Conservation (phyloP, 148 eudicot species). For the Camellia lanceoleosa region DNA sequence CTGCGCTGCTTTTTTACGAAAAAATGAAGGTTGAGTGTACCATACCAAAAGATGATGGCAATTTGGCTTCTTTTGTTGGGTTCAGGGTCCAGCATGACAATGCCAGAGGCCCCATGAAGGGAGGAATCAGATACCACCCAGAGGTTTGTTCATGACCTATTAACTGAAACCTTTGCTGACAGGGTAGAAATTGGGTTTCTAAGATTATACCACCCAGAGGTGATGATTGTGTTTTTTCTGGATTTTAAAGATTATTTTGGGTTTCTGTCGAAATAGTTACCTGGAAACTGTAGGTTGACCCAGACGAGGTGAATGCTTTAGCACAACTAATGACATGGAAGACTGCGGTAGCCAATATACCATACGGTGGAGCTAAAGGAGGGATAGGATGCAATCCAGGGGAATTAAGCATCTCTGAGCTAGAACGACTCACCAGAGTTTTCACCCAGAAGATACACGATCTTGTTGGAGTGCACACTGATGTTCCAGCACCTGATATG, state of each 20-base stretch:
- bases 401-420: conserved; percentile 76
- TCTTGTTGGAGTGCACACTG: conserved; percentile 89
- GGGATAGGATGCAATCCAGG: conserved; percentile 94
- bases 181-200: background rate
- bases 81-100: conserved; percentile 97
- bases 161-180: background rate
- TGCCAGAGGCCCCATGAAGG: conserved; percentile 99
- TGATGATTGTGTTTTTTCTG: background rate
- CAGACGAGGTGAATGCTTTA: conserved; percentile 97
- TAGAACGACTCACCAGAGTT: conserved; percentile 86
- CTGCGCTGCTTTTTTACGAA: background rate
- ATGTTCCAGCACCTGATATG: conserved; percentile 99
- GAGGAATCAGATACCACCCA: conserved; percentile 98
- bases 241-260: background rate
- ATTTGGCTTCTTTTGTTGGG: conserved; percentile 81
- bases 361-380: conserved; percentile 99
- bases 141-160: conserved; percentile 53
- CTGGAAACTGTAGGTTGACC: conserved; percentile 64
- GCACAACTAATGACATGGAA: conserved; percentile 99
- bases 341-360: conserved; percentile 96
- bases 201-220: no score
- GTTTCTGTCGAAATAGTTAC: background rate
- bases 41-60: conserved; percentile 94
- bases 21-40: conserved; percentile 91
- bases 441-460: conserved; percentile 98